These are phyloP conservation scores for Gnetum montanum DNA, from an alignment of 75 land plant species.

Conservation along the genomic window DNA sequence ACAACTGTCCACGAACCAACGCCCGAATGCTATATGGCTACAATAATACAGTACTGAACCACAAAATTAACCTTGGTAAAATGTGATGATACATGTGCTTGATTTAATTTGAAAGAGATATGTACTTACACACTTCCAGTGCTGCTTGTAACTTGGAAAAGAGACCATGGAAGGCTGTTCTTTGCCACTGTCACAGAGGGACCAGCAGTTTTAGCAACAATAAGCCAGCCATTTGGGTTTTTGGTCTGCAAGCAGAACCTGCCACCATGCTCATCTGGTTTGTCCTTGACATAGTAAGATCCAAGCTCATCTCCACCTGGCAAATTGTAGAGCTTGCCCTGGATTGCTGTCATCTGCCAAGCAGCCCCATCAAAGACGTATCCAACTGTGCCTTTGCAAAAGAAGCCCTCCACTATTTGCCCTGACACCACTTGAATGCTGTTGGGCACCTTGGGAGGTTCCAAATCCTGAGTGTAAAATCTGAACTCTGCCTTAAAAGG, in stretches of 20 bases:
- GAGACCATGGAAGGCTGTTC: neutral
- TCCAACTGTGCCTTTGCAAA: neutral
- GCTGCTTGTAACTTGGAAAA: neutral
- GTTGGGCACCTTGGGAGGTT: neutral
- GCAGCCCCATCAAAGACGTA: neutral
- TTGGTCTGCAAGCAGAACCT: neutral
- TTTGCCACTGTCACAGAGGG: neutral
- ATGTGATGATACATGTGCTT: neutral
- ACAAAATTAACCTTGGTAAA: neutral
- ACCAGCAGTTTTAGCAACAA: too few species aligned
- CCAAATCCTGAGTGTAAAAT: slow-evolving; percentile 1
- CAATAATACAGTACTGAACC: neutral
- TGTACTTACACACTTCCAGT: neutral
- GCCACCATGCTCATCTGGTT: neutral
- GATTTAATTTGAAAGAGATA: neutral
- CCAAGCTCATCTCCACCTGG: neutral
- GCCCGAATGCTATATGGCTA: too few species aligned
- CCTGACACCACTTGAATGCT: neutral
- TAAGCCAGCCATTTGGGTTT: neutral
- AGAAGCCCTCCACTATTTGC: neutral
- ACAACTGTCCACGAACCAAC: too few species aligned
- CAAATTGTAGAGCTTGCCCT: neutral
- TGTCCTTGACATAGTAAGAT: neutral
- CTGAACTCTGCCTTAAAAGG: neutral
- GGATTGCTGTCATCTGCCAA: neutral